Conservation (phyloP, 768 basidiomycete genomes). For the Pisolithus tinctorius region DNA sequence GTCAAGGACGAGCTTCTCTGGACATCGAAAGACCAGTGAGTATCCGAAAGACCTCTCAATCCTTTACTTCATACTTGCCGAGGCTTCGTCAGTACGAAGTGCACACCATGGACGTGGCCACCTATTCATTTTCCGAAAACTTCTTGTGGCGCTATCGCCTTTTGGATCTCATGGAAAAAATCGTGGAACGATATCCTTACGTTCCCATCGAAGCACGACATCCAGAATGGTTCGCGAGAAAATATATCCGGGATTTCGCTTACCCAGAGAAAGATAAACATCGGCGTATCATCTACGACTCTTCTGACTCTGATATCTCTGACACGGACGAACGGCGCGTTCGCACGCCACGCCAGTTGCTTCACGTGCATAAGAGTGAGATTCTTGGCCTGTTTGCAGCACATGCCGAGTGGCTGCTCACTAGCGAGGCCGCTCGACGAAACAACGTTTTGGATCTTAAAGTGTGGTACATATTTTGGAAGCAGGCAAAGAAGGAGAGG, state of each 20-base stretch:
- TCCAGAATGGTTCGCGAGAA: not conserved
- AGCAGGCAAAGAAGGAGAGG: slow-evolving; percentile 24
- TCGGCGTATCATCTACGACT: slow-evolving; percentile 11
- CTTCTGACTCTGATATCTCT: slow-evolving; percentile 24
- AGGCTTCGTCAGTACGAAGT: slow-evolving; percentile 42
- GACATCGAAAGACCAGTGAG: slow-evolving; percentile 24
- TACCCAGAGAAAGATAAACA: slow-evolving; percentile 27
- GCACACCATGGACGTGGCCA: slow-evolving; percentile 38
- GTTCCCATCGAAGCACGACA: slow-evolving; percentile 24
- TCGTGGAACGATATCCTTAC: slow-evolving; percentile 30
- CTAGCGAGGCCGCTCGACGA: slow-evolving; percentile 33
- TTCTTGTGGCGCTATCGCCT: slow-evolving; percentile 50
- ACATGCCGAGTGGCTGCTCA: slow-evolving; percentile 54
- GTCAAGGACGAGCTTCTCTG: slow-evolving; percentile 29
- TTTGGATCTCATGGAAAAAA: slow-evolving; percentile 38
- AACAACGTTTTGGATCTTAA: slow-evolving; percentile 33
- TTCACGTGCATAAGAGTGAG: slow-evolving; percentile 45
- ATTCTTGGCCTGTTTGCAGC: slow-evolving; percentile 45
- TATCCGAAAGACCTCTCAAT: not conserved
- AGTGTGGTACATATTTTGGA: slow-evolving; percentile 44
- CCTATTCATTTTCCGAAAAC: slow-evolving; percentile 35
- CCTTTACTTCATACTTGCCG: slow-evolving; percentile 2
- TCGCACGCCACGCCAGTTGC: slow-evolving; percentile 33
- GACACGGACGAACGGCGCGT: slow-evolving; percentile 24
- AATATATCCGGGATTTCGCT: not conserved